Conservation (phyloP, 305 asterid species). For the Solanum hybrid region DNA sequence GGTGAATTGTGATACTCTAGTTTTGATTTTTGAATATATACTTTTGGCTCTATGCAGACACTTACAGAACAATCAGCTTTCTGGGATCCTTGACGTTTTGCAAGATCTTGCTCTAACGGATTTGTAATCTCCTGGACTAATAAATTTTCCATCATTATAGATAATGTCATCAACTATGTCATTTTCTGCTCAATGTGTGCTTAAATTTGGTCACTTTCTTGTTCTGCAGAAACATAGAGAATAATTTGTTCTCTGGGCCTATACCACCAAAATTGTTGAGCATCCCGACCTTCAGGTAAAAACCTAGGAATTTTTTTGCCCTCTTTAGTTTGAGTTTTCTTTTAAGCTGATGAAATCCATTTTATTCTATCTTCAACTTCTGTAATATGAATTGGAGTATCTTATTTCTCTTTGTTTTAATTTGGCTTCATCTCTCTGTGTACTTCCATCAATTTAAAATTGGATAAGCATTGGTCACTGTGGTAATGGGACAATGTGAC, state of each 20-base stretch:
- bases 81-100: slow-evolving; percentile 77
- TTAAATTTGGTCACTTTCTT: neutral
- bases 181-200: neutral
- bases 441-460: neutral
- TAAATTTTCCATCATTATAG: neutral
- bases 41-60: slow-evolving; percentile 37
- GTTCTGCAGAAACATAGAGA: slow-evolving; percentile 60
- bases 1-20: neutral
- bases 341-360: neutral
- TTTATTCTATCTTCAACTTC: neutral
- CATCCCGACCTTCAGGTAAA: slow-evolving; percentile 79
- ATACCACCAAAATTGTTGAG: slow-evolving; percentile 52
- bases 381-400: neutral
- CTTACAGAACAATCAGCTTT: slow-evolving; percentile 78
- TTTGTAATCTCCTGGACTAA: slow-evolving; percentile 43
- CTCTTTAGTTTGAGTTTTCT: neutral
- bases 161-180: neutral
- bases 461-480: neutral
- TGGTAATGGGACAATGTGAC: neutral
- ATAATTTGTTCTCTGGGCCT: slow-evolving; percentile 92
- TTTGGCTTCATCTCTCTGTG: neutral
- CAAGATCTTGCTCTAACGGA: slow-evolving; percentile 64
- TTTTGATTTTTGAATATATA: neutral
- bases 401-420: slow-evolving; percentile 1
- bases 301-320: neutral